These are phyloP conservation scores for Heterococcus sp. DNA, from an alignment of 108 stramenopile species.

Conservation along the genomic window DNA sequence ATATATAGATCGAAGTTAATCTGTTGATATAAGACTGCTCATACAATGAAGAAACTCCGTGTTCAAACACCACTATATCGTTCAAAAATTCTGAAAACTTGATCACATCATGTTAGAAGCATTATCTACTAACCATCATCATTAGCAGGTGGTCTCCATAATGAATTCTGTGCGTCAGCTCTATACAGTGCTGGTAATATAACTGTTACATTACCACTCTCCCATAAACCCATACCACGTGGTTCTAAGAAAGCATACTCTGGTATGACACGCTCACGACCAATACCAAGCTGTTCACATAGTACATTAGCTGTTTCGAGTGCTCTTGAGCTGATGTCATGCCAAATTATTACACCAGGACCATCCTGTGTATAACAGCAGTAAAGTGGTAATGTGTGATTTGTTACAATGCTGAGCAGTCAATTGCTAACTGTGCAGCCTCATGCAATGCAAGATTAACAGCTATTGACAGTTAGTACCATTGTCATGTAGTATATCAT, in stretches of 20 bases:
- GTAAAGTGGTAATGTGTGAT: too few relatives aligned
- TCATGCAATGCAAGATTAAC: too few relatives aligned
- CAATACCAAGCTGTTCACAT: background rate
- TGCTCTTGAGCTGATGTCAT: background rate
- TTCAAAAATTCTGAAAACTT: constrained; percentile 25
- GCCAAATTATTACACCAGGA: background rate
- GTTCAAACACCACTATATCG: constrained; percentile 36
- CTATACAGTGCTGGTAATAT: constrained; percentile 36
- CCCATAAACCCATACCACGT: constrained; percentile 41
- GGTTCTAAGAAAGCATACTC: constrained; percentile 39
- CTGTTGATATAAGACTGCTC: too few relatives aligned
- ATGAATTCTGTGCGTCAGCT: constrained; percentile 10
- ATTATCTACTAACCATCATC: too few relatives aligned
- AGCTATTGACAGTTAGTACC: too few relatives aligned
- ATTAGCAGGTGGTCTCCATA: constrained; percentile 37
- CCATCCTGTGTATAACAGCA: background rate
- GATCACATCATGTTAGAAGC: too few relatives aligned
- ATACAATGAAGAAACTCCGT: too few relatives aligned
- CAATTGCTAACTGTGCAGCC: too few relatives aligned
- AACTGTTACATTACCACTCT: constrained; percentile 7
- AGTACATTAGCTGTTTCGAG: background rate
- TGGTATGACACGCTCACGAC: constrained; percentile 1
- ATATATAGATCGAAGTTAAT: too few relatives aligned
- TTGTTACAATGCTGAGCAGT: too few relatives aligned
- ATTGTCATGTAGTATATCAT: too few relatives aligned